Evolutionary conservation across 495 filamentous ascomycete genomes (phyloP).

Genomic region (Aspergillus asperescens): DNA sequence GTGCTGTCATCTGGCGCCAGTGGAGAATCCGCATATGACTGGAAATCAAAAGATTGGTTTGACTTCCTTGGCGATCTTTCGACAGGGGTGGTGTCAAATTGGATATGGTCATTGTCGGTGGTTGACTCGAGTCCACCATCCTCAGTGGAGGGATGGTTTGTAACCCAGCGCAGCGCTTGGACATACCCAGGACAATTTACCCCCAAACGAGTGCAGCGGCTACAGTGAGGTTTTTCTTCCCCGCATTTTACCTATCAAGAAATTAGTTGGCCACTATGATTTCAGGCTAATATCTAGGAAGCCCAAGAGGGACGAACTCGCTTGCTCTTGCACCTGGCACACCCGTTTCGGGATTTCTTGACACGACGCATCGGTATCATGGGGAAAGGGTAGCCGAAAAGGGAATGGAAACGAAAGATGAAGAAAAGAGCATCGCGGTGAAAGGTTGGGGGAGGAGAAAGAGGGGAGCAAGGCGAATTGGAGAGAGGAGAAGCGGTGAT

Average conservation of each 20-base stretch:
- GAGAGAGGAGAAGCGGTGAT: background rate
- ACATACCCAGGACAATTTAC: slow-evolving; percentile 50
- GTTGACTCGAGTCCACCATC: slow-evolving; percentile 20
- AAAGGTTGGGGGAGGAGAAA: slow-evolving; percentile 5
- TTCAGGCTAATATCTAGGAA: background rate
- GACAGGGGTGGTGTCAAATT: background rate
- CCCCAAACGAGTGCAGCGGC: slow-evolving; percentile 45
- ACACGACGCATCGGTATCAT: slow-evolving; percentile 44
- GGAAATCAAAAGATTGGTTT: background rate
- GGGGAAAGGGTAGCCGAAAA: background rate
- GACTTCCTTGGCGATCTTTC: background rate
- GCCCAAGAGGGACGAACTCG: slow-evolving; percentile 30
- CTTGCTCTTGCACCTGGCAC: slow-evolving; percentile 49
- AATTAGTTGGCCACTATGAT: no score
- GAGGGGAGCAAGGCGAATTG: background rate
- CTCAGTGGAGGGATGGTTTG: slow-evolving; percentile 37
- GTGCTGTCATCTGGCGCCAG: slow-evolving; percentile 5
- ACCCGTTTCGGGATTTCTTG: slow-evolving; percentile 45
- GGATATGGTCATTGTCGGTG: background rate
- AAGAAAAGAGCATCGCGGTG: slow-evolving; percentile 5
- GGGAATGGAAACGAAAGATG: background rate
- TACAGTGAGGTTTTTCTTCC: slow-evolving; percentile 49
- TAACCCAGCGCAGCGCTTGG: slow-evolving; percentile 50
- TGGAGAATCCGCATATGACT: slow-evolving; percentile 11
- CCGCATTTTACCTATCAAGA: slow-evolving; percentile 50